Evolutionary conservation across 179 eudicot species (phyloP), one percentile per base, ranked within the genome.

Genomic region (Gypsophila paniculata): DNA sequence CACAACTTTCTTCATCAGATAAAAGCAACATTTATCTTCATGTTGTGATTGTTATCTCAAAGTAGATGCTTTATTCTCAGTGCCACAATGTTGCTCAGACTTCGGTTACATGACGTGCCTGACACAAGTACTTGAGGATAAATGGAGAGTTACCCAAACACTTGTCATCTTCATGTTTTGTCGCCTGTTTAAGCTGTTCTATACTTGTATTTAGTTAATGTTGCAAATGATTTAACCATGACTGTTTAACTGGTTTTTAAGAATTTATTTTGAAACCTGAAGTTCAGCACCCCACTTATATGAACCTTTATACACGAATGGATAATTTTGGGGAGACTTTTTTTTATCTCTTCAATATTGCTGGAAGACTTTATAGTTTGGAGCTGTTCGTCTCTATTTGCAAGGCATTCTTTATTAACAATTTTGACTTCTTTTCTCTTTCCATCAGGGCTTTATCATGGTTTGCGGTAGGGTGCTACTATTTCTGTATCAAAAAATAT

Each of bases 401-500:
- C 4, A 13, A 54, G 5, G 25, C 25, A 13, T 49, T 68, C 52
- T 53, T 25, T 18, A 55, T 51, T 42, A 52, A 34, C 8, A 6
- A 23, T 38, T 9, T 74, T 61, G 29, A 70, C 49, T 70, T 73
- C 42, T 71, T 57, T 58, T 53, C 65, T 72, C 54, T 38, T 63
- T 76, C 15, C 65, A 67, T 11, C 81, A 94, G 99, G 88, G 96
- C 97, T 64, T 73, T 90, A 70, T 90, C 99, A 78, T 94, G 97
- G 99, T 94, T 94, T 85, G 99, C 99, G 75, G 96, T 94, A 51
- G 99, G 97, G 71, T 94, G 99, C 86, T 94, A 94, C 81, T 94
- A 94, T 80, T 94, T 85, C 76, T 94, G 96, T 79, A 94, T 94
- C 61, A 90, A 81, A 80, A 94, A 94, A 81, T 94, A 81, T 81